Evolutionary conservation across 1,284 basidiomycete genomes (phyloP).

Genomic region (Heterobasidion parviporum): DNA sequence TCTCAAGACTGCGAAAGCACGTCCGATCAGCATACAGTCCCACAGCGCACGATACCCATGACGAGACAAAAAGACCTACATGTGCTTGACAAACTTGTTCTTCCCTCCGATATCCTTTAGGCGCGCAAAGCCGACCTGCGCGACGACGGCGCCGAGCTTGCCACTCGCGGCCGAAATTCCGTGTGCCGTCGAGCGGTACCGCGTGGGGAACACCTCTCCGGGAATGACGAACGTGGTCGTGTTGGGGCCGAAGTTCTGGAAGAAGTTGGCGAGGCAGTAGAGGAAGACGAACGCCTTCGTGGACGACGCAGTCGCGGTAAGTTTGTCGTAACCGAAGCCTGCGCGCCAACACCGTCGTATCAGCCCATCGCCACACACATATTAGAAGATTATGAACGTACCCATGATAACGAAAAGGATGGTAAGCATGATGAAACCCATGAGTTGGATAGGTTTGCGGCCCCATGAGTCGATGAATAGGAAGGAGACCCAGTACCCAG

Average conservation of each 20-base stretch:
- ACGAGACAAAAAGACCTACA: constrained; percentile 29
- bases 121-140: constrained; percentile 72
- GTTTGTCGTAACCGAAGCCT: constrained; percentile 69
- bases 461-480: constrained; percentile 66
- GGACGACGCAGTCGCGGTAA: constrained; percentile 43
- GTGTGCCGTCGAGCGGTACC: constrained; percentile 78
- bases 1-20: constrained; percentile 38
- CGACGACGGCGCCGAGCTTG: constrained; percentile 79
- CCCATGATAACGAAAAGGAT: constrained; percentile 57
- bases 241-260: constrained; percentile 77
- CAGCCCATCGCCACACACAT: not conserved
- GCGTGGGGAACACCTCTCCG: constrained; percentile 82
- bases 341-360: constrained; percentile 11
- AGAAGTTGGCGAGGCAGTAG: constrained; percentile 70
- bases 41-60: not conserved
- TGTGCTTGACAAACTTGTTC: constrained; percentile 52
- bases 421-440: constrained; percentile 70
- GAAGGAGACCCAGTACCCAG: constrained; percentile 71
- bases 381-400: constrained; percentile 11
- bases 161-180: constrained; percentile 81
- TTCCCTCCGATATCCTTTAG: constrained; percentile 62
- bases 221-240: constrained; percentile 79
- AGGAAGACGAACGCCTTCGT: constrained; percentile 69
- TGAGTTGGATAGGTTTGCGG: constrained; percentile 68
- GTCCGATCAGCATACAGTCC: constrained; percentile 5